Evolutionary conservation across 352 stramenopile genomes (phyloP).

Genomic region (Phytophthora meadii): DNA sequence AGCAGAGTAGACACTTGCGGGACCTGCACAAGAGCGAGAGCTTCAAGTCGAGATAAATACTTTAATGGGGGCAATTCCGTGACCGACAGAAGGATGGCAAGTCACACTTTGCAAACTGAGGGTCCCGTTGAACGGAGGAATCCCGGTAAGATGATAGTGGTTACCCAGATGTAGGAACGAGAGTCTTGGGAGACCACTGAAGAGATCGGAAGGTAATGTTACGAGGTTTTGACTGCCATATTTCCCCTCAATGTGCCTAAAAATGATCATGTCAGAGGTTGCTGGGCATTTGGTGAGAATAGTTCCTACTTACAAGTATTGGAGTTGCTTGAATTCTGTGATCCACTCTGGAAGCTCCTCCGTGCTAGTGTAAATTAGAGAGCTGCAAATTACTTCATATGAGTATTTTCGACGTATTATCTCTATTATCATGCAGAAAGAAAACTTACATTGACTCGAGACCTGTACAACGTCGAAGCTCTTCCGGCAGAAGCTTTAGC

Average conservation of each 20-base stretch:
- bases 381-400: constrained; percentile 10
- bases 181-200: constrained; percentile 20
- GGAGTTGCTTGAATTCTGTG: constrained; percentile 19
- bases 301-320: constrained; percentile 13
- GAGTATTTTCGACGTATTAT: no score
- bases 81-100: constrained; percentile 22
- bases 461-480: no score
- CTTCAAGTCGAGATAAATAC: constrained; percentile 10
- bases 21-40: constrained; percentile 12
- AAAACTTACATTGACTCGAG: no score
- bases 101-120: constrained; percentile 18
- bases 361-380: constrained; percentile 28
- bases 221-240: constrained; percentile 19
- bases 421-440: no score
- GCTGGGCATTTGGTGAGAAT: no score
- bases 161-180: constrained; percentile 26
- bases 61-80: constrained; percentile 17
- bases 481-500: no score
- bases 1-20: constrained; percentile 3
- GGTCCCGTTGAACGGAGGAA: constrained; percentile 16
- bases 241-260: constrained; percentile 29
- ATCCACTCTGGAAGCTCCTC: constrained; percentile 20
- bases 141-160: constrained; percentile 9
- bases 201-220: constrained; percentile 10
- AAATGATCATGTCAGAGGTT: background rate